Evolutionary conservation across 1,284 basidiomycete species (phyloP).

Genomic region (Tremellales sp.): DNA sequence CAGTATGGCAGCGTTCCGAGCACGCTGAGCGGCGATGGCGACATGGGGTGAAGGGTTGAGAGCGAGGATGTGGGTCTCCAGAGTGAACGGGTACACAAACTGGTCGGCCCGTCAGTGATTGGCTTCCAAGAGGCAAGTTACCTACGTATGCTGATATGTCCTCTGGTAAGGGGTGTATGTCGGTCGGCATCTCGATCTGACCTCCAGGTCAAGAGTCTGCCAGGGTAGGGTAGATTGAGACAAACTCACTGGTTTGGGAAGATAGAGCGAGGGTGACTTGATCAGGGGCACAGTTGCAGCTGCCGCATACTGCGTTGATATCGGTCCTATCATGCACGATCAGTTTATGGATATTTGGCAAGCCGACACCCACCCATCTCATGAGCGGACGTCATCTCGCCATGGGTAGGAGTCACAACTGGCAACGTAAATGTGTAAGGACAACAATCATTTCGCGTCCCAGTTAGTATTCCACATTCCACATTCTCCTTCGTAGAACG

Average conservation of each 20-base stretch:
- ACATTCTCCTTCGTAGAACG: not conserved
- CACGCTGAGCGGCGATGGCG: constrained; percentile 61
- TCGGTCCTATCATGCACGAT: constrained; percentile 29
- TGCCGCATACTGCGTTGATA: constrained; percentile 63
- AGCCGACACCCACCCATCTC: constrained; percentile 15
- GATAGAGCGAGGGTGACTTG: constrained; percentile 82
- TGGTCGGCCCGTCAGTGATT: constrained; percentile 40
- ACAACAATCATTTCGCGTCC: not conserved
- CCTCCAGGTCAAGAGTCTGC: not conserved
- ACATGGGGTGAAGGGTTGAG: constrained; percentile 64
- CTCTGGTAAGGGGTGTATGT: constrained; percentile 87
- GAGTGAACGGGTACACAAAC: constrained; percentile 91
- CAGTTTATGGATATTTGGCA: not conserved
- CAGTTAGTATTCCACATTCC: not conserved
- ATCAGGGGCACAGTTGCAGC: constrained; percentile 75
- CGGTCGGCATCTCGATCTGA: constrained; percentile 75
- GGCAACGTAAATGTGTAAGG: not conserved
- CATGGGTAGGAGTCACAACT: too few relatives aligned
- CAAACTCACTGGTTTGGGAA: constrained; percentile 67
- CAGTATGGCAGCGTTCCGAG: constrained; percentile 66
- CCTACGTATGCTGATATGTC: constrained; percentile 81
- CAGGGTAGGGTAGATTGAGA: not conserved
- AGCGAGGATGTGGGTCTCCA: constrained; percentile 76
- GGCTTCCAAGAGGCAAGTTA: constrained; percentile 6
- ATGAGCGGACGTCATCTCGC: constrained; percentile 14